These are phyloP conservation scores for Lachancea sp. DNA, from an alignment of 805 yeast species.

Conservation along the genomic window DNA sequence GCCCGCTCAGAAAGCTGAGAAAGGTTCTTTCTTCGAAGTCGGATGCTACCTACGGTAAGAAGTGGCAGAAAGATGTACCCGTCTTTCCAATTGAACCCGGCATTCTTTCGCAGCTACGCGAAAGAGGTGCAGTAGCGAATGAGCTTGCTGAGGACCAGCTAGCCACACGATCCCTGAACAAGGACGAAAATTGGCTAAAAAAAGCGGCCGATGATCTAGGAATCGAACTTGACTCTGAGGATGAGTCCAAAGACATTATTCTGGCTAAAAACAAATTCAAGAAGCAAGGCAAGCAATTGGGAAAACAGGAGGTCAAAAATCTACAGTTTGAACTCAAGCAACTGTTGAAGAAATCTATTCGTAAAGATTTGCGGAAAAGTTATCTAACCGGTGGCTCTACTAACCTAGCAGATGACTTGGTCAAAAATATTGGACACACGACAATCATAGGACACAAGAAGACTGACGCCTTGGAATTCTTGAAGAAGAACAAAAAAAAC, in stretches of 20 bases:
- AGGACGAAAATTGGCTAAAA: slow-evolving; percentile 74
- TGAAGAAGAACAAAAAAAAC: slow-evolving; percentile 31
- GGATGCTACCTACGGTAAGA: slow-evolving; percentile 27
- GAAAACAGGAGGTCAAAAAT: slow-evolving; percentile 42
- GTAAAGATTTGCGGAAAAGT: slow-evolving; percentile 59
- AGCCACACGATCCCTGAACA: slow-evolving; percentile 50
- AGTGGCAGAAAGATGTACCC: slow-evolving; percentile 52
- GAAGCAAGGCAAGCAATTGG: slow-evolving; percentile 46
- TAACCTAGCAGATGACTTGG: slow-evolving; percentile 71
- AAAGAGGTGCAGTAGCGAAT: slow-evolving; percentile 61
- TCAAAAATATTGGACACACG: slow-evolving; percentile 59
- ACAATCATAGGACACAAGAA: slow-evolving; percentile 64
- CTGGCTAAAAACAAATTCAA: slow-evolving; percentile 56
- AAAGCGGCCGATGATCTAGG: slow-evolving; percentile 94
- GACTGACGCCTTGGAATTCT: slow-evolving; percentile 59
- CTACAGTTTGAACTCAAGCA: slow-evolving; percentile 48
- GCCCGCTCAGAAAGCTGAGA: slow-evolving; percentile 74
- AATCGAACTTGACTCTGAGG: slow-evolving; percentile 58
- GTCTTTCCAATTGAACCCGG: slow-evolving; percentile 72
- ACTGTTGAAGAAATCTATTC: slow-evolving; percentile 46
- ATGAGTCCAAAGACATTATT: slow-evolving; percentile 47
- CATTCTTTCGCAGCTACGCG: slow-evolving; percentile 61
- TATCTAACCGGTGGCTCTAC: slow-evolving; percentile 74
- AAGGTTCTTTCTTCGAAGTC: slow-evolving; percentile 41
- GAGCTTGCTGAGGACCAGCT: slow-evolving; percentile 69